Evolutionary conservation across 2,329 filamentous ascomycete genomes (phyloP).

Genomic region (Cladosporium phlei): DNA sequence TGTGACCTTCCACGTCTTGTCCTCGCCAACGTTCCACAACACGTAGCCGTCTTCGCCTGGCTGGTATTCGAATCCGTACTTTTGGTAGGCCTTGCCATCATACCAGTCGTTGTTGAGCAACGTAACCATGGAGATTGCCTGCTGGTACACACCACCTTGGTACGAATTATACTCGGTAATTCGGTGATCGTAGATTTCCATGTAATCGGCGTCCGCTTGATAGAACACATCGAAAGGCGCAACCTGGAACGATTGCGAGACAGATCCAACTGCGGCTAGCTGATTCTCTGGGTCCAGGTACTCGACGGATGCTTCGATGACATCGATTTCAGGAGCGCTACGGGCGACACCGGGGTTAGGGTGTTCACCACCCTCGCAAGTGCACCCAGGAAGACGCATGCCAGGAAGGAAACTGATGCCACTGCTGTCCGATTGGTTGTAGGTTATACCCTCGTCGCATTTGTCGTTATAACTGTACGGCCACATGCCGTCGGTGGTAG

Average conservation of each 20-base stretch:
- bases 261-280: conserved; percentile 37
- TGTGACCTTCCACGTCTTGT: conserved; percentile 49
- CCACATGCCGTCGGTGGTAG: conserved; percentile 52
- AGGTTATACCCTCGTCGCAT: conserved; percentile 48
- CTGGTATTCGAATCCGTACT: conserved; percentile 52
- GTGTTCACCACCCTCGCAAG: conserved; percentile 43
- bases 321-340: conserved; percentile 47
- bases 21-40: conserved; percentile 50
- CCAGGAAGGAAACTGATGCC: conserved; percentile 42
- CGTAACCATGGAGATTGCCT: conserved; percentile 53
- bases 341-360: conserved; percentile 44
- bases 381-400: conserved; percentile 43
- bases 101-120: conserved; percentile 54
- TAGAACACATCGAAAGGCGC: conserved; percentile 49
- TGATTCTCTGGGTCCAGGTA: conserved; percentile 33
- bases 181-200: conserved; percentile 47
- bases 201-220: conserved; percentile 50
- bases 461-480: conserved; percentile 49
- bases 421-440: conserved; percentile 44
- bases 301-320: conserved; percentile 42
- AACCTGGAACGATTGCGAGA: conserved; percentile 47
- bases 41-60: conserved; percentile 46
- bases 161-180: conserved; percentile 49
- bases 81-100: conserved; percentile 50
- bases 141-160: conserved; percentile 51